Evolutionary conservation across 495 filamentous ascomycete genomes (phyloP), one percentile per base, ranked within the genome.

Genomic region (Neurospora intermedia): DNA sequence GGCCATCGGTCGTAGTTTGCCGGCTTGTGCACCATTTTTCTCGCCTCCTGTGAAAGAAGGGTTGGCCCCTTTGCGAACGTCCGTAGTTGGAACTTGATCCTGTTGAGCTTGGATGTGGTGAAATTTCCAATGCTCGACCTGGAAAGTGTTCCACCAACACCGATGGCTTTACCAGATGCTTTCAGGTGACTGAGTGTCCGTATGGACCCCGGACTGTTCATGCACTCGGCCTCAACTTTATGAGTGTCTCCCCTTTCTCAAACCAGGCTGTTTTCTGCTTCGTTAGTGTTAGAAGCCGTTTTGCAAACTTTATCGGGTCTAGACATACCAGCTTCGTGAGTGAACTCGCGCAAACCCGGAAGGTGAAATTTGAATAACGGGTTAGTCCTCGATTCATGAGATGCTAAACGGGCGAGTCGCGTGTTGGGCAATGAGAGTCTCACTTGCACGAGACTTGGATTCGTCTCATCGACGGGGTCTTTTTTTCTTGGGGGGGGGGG

Each of bases 1-100:
- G 86, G 89, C 92, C 92, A 95, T 45, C 82, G 82, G 16, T 73
- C 72, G 74, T 85, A 85, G 43, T 77, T 70, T 10, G 43, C 74
- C 39, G 76, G 45, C 13, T 76, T 73, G 5, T 6, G 6, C 35
- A 76, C 78, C 78, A 81, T 82, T 69, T 78, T 81, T 69, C 46
- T 66, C 20, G 76, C 72, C 72, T 23, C 69, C 18, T 43, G 27
- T 72, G 70, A 16, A 66, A n/a, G 31, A 66, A 71, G 31, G 0
- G 46, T 66, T 27, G 18, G 35, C 27, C 27, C 27, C 9, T 66
- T 31, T 18, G 54, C 1, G 3, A 66, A 35, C 1, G 54, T 66
- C 54, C 54, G 54, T 16, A 66, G 27, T 66, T 18, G 54, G 3
- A 66, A 16, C 27, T 35, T 66, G 54, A 4, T 9, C 13, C 27